Evolutionary conservation across 2,329 filamentous ascomycete species (phyloP).

Genomic region (Pseudogymnoascus pannorum): DNA sequence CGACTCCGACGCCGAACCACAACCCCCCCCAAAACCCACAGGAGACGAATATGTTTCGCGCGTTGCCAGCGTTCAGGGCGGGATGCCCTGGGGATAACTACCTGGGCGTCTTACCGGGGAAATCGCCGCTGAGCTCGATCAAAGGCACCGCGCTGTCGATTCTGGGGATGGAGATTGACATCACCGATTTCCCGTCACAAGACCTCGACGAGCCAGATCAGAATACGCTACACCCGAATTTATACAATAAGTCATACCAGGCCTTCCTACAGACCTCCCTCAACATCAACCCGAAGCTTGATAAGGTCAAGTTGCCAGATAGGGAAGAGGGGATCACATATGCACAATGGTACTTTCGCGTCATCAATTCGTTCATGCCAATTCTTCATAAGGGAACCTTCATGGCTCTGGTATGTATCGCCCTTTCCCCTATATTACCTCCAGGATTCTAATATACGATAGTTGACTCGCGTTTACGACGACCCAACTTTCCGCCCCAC

Average conservation of each 20-base stretch:
- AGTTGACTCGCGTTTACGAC: slow-evolving; percentile 60
- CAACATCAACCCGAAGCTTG: slow-evolving; percentile 49
- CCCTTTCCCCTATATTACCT: not conserved
- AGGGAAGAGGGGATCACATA: slow-evolving; percentile 60
- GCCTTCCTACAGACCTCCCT: slow-evolving; percentile 61
- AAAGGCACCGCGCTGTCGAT: slow-evolving; percentile 71
- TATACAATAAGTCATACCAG: slow-evolving; percentile 66
- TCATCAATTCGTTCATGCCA: slow-evolving; percentile 64
- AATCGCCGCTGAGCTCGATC: slow-evolving; percentile 62
- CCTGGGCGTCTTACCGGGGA: slow-evolving; percentile 53
- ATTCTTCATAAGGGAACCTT: slow-evolving; percentile 72
- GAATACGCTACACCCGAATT: slow-evolving; percentile 35
- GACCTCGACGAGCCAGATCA: slow-evolving; percentile 55
- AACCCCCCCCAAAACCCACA: slow-evolving; percentile 9
- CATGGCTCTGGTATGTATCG: slow-evolving; percentile 51
- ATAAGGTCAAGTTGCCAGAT: slow-evolving; percentile 52
- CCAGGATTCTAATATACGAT: slow-evolving; percentile 10
- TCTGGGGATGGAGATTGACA: slow-evolving; percentile 72
- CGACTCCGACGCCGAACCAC: slow-evolving; percentile 3
- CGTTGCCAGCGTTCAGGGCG: slow-evolving; percentile 21
- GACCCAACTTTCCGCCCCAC: slow-evolving; percentile 56
- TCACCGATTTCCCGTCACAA: slow-evolving; percentile 61
- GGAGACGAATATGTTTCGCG: slow-evolving; percentile 21
- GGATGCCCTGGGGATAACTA: slow-evolving; percentile 51
- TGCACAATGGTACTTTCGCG: slow-evolving; percentile 67